Evolutionary conservation across 1,139 yeast species (phyloP).

Genomic region (Geotrichum reessii): DNA sequence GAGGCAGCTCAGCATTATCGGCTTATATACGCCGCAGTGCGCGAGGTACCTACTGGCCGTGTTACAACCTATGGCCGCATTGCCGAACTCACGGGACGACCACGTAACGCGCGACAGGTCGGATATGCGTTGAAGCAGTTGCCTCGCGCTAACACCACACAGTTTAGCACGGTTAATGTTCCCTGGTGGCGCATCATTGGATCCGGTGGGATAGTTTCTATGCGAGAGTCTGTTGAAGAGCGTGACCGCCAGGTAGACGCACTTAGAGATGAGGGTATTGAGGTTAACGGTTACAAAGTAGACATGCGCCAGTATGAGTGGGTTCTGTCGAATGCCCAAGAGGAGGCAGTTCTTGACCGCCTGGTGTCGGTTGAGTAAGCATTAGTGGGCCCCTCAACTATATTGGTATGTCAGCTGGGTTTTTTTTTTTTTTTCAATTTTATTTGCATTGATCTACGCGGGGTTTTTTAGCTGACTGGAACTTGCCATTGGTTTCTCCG

Average conservation of each 20-base stretch:
- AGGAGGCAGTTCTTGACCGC: conserved; percentile 4
- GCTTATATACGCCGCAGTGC: conserved; percentile 54
- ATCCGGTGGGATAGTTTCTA: conserved; percentile 57
- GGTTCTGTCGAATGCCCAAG: conserved; percentile 45
- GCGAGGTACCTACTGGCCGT: conserved; percentile 54
- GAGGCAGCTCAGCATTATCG: conserved; percentile 55
- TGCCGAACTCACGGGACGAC: conserved; percentile 56
- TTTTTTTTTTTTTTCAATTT: too few relatives aligned
- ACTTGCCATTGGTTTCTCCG: too few relatives aligned
- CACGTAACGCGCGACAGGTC: conserved; percentile 66
- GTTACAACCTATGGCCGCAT: conserved; percentile 66
- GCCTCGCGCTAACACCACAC: conserved; percentile 26
- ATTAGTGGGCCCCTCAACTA: too few relatives aligned
- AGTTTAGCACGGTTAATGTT: conserved; percentile 38
- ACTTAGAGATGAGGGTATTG: conserved; percentile 48
- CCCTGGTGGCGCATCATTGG: conserved; percentile 83
- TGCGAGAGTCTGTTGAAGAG: conserved; percentile 43
- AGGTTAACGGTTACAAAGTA: conserved; percentile 39
- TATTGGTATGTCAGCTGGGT: too few relatives aligned
- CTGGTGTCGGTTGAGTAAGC: not conserved
- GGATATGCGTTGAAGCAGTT: conserved; percentile 61
- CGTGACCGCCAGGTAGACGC: conserved; percentile 45
- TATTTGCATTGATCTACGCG: too few relatives aligned
- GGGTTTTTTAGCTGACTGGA: too few relatives aligned
- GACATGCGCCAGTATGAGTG: conserved; percentile 53